Evolutionary conservation across 495 filamentous ascomycete species (phyloP).

Genomic region (Tricharina praecox): DNA sequence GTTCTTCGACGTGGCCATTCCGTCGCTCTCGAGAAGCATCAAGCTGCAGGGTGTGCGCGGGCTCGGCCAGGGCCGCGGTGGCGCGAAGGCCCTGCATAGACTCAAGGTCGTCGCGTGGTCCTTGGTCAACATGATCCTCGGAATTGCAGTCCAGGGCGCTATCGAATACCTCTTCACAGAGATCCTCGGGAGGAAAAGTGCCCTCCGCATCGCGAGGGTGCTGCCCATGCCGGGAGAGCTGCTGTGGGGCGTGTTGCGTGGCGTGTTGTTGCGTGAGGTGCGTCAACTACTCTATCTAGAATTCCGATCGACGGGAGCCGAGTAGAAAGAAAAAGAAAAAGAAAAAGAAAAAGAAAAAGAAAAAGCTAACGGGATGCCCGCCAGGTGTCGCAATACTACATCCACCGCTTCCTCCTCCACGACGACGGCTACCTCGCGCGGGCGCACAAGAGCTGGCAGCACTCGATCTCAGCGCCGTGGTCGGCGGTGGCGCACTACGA

Average conservation of each 20-base stretch:
- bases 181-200: slow-evolving; percentile 35
- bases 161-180: slow-evolving; percentile 41
- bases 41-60: slow-evolving; percentile 52
- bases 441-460: slow-evolving; percentile 48
- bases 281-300: slow-evolving; percentile 5
- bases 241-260: slow-evolving; percentile 35
- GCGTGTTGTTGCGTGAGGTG: slow-evolving; percentile 41
- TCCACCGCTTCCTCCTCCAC: slow-evolving; percentile 61
- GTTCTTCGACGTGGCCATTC: slow-evolving; percentile 51
- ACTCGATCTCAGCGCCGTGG: slow-evolving; percentile 44
- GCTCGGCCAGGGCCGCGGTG: slow-evolving; percentile 23
- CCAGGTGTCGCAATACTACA: slow-evolving; percentile 34
- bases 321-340: too few relatives aligned
- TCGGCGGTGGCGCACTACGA: slow-evolving; percentile 58
- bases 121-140: slow-evolving; percentile 48
- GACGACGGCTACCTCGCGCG: slow-evolving; percentile 27
- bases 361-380: too few relatives aligned
- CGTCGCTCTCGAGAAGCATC: slow-evolving; percentile 45
- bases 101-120: slow-evolving; percentile 35
- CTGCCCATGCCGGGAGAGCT: slow-evolving; percentile 48
- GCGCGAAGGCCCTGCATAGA: not conserved
- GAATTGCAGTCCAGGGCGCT: slow-evolving; percentile 38
- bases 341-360: too few relatives aligned
- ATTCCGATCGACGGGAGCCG: not conserved
- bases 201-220: slow-evolving; percentile 39